Evolutionary conservation across 345 rosid species (phyloP).

Genomic region (Populus euphratica): DNA sequence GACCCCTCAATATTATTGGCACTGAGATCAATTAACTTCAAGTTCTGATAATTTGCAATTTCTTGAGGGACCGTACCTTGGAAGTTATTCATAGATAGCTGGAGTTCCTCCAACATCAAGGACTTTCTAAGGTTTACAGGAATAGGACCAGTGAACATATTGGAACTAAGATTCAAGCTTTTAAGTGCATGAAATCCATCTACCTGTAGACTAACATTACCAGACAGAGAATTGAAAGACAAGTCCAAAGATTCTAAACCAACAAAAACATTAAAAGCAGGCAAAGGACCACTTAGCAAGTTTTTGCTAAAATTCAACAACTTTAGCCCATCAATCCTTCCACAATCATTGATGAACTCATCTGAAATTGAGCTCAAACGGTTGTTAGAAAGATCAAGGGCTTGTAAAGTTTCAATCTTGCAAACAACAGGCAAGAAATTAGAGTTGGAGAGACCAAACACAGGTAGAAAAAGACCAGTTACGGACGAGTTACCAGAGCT

Average conservation of each 20-base stretch:
- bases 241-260: slow-evolving; percentile 58
- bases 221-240: slow-evolving; percentile 41
- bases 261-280: slow-evolving; percentile 42
- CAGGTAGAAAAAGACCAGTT: slow-evolving; percentile 33
- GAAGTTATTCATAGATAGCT: slow-evolving; percentile 40
- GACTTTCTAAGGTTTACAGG: slow-evolving; percentile 38
- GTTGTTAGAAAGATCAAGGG: slow-evolving; percentile 56
- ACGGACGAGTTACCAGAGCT: slow-evolving; percentile 30
- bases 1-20: slow-evolving; percentile 39
- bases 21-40: slow-evolving; percentile 53
- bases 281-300: slow-evolving; percentile 37
- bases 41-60: slow-evolving; percentile 33
- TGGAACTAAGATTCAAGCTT: slow-evolving; percentile 45
- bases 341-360: slow-evolving; percentile 43
- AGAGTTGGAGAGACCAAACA: slow-evolving; percentile 37
- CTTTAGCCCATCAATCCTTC: slow-evolving; percentile 41
- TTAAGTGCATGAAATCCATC: slow-evolving; percentile 45
- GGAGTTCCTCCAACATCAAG: slow-evolving; percentile 41
- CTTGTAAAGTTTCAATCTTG: slow-evolving; percentile 49
- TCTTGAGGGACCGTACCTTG: slow-evolving; percentile 44
- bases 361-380: slow-evolving; percentile 42
- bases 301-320: slow-evolving; percentile 53
- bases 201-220: slow-evolving; percentile 37
- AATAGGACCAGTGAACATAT: slow-evolving; percentile 36
- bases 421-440: slow-evolving; percentile 43